Conservation (phyloP, 2,329 filamentous ascomycete genomes). For the Cordyceps sp. region DNA sequence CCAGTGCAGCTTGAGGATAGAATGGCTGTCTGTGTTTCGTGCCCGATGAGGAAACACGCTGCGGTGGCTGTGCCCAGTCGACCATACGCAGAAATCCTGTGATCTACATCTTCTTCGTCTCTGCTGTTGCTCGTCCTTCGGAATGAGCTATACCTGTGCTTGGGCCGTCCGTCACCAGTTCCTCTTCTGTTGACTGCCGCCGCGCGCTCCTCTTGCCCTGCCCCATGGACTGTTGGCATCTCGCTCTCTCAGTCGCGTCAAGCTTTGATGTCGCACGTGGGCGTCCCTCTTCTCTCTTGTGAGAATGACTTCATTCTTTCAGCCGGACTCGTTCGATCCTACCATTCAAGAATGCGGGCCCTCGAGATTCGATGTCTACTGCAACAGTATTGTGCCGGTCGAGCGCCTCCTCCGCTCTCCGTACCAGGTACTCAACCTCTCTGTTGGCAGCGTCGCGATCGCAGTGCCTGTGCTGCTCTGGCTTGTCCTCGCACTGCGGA, state of each 20-base stretch:
- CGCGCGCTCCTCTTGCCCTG: too few relatives aligned
- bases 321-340: constrained; percentile 12
- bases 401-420: constrained; percentile 8
- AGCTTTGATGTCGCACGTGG: not conserved
- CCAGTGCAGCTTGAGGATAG: too few relatives aligned
- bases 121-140: too few relatives aligned
- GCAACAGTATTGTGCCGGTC: constrained; percentile 11
- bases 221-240: not conserved
- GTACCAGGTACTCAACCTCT: constrained; percentile 12
- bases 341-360: constrained; percentile 8
- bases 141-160: too few relatives aligned
- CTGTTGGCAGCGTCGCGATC: constrained; percentile 9
- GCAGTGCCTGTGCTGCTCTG: constrained; percentile 7
- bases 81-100: too few relatives aligned
- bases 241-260: not conserved
- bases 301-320: constrained; percentile 18
- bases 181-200: too few relatives aligned
- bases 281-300: not conserved
- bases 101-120: too few relatives aligned
- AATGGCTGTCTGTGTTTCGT: too few relatives aligned
- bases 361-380: constrained; percentile 12
- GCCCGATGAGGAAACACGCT: too few relatives aligned
- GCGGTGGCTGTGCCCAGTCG: too few relatives aligned
- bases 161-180: too few relatives aligned
- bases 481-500: constrained; percentile 1